Conservation (phyloP, 306 rosid species). For the Hippophae tibetana region DNA sequence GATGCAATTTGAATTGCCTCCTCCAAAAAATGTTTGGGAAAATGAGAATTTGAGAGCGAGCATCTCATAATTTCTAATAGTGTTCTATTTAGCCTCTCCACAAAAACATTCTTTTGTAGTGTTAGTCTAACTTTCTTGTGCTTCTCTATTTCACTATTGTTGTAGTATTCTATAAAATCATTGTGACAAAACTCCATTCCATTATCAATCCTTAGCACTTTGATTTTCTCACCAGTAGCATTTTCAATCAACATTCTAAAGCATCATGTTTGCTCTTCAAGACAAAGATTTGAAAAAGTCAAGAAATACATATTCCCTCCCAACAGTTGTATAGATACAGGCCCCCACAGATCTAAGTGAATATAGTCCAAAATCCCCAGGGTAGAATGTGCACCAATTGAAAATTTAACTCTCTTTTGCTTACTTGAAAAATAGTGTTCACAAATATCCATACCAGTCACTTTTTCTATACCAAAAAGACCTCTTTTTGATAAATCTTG, state of each 20-base stretch:
- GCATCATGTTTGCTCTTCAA: not conserved
- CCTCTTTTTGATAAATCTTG: too few relatives aligned
- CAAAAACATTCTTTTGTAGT: not conserved
- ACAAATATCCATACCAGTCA: too few relatives aligned
- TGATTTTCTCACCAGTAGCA: not conserved
- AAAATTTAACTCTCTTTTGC: too few relatives aligned
- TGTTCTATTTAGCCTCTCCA: not conserved
- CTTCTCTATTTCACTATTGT: not conserved
- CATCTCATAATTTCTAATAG: not conserved
- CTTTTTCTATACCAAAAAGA: too few relatives aligned
- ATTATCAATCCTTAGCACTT: not conserved
- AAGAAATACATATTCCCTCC: not conserved
- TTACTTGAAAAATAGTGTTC: not conserved
- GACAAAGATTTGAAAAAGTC: accelerated
- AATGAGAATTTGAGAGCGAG: not conserved
- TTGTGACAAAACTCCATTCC: not conserved
- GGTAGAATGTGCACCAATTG: not conserved
- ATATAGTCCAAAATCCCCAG: not conserved
- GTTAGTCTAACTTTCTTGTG: not conserved
- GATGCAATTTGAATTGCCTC: not conserved
- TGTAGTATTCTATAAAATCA: not conserved
- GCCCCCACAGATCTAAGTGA: not conserved
- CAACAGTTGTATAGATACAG: accelerated
- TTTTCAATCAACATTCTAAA: not conserved
- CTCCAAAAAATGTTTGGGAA: not conserved